Evolutionary conservation across 768 basidiomycete genomes (phyloP), one percentile per base, ranked within the genome.

Genomic region (Tylopilus sp.): DNA sequence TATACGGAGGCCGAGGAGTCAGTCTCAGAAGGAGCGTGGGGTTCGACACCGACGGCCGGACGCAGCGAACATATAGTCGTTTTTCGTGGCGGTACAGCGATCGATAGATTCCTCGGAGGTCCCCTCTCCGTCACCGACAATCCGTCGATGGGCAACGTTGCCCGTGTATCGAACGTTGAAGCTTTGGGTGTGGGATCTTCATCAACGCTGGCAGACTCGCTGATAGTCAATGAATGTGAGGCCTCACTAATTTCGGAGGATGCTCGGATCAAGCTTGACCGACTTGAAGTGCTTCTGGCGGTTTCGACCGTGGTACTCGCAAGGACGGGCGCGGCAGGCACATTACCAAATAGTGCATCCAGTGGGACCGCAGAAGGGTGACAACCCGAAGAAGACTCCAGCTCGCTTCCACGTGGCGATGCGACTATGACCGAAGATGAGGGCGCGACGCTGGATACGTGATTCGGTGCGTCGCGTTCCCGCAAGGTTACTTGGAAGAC

Each of bases 111-210:
- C 25, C 61, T 39, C 3, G 46, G 47, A 3, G 60, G 64, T 15
- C 48, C 31, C 30, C 50, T 53, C 38, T 39, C 48, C 10, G 13
- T 35, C 15, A 18, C 42, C 10, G 20, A 35, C 1, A 47, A 15
- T 11, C 25, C 17, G 9, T 43, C 18, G 3, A 7, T 9, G 11
- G 43, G 17, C 3, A 31, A 2, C 10, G 40, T 15, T 25, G 28
- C 33, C 17, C 15, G 46, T 17, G 50, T 38, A 22, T 48, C 52
- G 38, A 65, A 68, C 0, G 61, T 61, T 15, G 55, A 33, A 13
- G 57, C 55, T 12, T 57, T 55, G 3, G 68, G 66, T 9, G 68
- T 70, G 15, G 53, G 63, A 47, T 67, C 55, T n/a, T 68, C 53
- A 9, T 63, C 59, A 10, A 25, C 47, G 5, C 44, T 40, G 23